Percentiles rank a stretch among this genome's conserved stretches.
Conservation (phyloP, 2,329 filamentous ascomycete genomes). For the Phyllosticta capitalensis region DNA sequence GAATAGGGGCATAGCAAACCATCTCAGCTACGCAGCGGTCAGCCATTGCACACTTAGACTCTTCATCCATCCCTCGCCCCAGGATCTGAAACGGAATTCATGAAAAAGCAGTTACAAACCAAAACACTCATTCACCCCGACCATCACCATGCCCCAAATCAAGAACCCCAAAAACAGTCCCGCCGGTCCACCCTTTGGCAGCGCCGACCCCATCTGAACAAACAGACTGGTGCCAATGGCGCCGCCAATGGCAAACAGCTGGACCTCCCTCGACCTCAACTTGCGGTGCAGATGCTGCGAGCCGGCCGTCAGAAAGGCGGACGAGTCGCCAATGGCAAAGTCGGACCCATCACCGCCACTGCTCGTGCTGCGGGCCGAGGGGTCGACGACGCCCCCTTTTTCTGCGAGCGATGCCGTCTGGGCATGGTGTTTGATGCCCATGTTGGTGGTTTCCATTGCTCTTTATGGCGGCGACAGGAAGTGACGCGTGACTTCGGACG, state of each 20-base stretch:
- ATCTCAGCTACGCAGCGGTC: neutral
- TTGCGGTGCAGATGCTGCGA: conserved; percentile 6
- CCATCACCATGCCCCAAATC: conserved; percentile 5
- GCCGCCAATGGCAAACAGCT: conserved; percentile 6
- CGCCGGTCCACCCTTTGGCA: conserved; percentile 3
- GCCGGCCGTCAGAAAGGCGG: neutral
- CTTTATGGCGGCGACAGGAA: neutral
- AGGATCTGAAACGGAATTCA: too few species aligned
- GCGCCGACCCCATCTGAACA: conserved; percentile 6
- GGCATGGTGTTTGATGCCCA: neutral
- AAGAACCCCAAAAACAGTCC: conserved; percentile 1
- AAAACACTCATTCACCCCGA: conserved; percentile 6
- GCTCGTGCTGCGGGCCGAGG: neutral
- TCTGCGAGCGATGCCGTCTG: neutral
- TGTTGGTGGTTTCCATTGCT: neutral
- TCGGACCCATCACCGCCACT: neutral
- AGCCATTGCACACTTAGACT: neutral
- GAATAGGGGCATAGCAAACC: conserved; percentile 4
- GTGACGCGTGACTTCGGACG: neutral
- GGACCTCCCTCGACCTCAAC: neutral
- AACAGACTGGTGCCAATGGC: conserved; percentile 4
- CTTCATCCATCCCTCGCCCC: neutral
- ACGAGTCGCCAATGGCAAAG: neutral
- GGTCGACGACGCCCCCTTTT: neutral
- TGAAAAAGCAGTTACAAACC: neutral